Conservation (phyloP, 2,329 filamentous ascomycete species). For the Endocalyx cinctus region DNA sequence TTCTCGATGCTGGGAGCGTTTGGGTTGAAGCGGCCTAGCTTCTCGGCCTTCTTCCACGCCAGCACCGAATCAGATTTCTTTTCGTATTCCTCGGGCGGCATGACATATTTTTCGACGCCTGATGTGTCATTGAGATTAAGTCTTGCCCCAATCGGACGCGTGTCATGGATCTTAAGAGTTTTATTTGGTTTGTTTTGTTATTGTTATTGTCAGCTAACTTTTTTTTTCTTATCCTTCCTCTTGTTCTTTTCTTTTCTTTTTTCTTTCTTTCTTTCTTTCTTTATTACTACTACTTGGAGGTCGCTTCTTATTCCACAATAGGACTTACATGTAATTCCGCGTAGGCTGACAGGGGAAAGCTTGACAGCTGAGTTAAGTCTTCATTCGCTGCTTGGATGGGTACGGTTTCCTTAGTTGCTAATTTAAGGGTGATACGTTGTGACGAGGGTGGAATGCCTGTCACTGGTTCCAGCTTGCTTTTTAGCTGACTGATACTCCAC, state of each 20-base stretch:
- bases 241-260: background rate
- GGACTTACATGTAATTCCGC: slow-evolving; percentile 74
- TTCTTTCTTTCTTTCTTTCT: too few relatives aligned
- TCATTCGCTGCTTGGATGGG: slow-evolving; percentile 68
- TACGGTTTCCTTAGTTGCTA: slow-evolving; percentile 55
- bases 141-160: slow-evolving; percentile 68
- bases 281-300: too few relatives aligned
- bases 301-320: too few relatives aligned
- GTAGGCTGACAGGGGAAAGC: slow-evolving; percentile 66
- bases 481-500: slow-evolving; percentile 83
- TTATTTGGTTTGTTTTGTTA: too few relatives aligned
- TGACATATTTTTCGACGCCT: slow-evolving; percentile 80
- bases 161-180: slow-evolving; percentile 81
- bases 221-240: background rate
- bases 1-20: slow-evolving; percentile 69
- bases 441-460: slow-evolving; percentile 81
- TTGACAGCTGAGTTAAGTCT: slow-evolving; percentile 59
- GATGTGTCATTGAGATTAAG: slow-evolving; percentile 79
- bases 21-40: slow-evolving; percentile 94
- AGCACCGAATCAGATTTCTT: slow-evolving; percentile 82
- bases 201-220: background rate
- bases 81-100: slow-evolving; percentile 84
- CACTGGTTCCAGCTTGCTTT: slow-evolving; percentile 83
- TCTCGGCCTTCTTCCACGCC: slow-evolving; percentile 92
- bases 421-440: slow-evolving; percentile 71